Conservation (phyloP, 1,284 basidiomycete species). For the Ceratobasidium sp. region DNA sequence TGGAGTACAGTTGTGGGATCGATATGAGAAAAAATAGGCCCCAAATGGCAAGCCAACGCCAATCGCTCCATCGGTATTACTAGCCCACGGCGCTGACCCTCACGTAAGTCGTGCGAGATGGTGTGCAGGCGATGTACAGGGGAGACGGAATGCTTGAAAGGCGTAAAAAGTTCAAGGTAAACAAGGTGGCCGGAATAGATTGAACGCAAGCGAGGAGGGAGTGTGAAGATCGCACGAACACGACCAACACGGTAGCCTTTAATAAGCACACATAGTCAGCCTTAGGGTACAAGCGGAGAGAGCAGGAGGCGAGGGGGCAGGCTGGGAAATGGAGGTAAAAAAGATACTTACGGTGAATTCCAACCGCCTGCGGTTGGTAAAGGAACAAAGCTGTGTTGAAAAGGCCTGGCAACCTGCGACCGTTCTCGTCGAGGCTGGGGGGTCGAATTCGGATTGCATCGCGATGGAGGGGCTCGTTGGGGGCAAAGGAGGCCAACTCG, state of each 20-base stretch:
- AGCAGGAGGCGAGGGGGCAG: background rate
- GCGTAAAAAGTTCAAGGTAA: slow-evolving; percentile 28
- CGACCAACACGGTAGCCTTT: slow-evolving; percentile 10
- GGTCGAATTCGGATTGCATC: background rate
- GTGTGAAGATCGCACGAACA: slow-evolving; percentile 7
- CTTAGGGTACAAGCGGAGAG: background rate
- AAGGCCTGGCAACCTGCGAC: background rate
- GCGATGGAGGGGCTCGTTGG: background rate
- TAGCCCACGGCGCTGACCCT: background rate
- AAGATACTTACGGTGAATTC: background rate
- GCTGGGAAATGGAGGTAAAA: too few species aligned
- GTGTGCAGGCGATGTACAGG: background rate
- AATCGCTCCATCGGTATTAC: slow-evolving; percentile 1
- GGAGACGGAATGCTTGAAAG: background rate
- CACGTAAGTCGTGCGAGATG: background rate
- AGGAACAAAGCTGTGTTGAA: background rate
- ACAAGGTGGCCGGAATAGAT: slow-evolving; percentile 1
- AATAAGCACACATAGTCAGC: background rate
- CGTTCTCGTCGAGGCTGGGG: background rate
- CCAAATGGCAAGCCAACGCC: slow-evolving; percentile 17
- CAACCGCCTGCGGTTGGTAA: slow-evolving; percentile 3
- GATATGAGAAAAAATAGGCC: background rate
- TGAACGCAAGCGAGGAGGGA: background rate
- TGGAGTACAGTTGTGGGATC: background rate
- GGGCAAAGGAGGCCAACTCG: background rate